Base-by-base conservation (phyloP, 2,329 filamentous ascomycete genomes). In the Penicillium capsulatum region DNA sequence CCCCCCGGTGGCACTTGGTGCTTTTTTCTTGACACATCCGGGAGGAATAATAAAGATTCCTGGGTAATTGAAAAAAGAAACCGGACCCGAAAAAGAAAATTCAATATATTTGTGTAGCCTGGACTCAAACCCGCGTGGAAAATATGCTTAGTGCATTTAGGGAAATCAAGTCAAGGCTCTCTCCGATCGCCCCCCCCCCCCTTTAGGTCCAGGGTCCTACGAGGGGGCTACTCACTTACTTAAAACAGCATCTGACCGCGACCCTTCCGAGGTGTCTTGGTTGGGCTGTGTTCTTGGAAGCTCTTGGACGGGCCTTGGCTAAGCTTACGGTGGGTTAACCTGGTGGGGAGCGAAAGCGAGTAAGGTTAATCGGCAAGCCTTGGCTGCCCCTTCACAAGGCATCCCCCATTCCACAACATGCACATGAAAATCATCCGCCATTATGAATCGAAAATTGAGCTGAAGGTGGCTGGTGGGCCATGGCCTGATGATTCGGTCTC, bases 251-350 rank as follows among this genome's bases (percentile, higher is more conserved):
- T 26, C 5, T 17, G 13, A 8, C 13, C 7, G 35, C 35, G 27
- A 37, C 19, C 33, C 10, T 35, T 15, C 33, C 20, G 10, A 5
- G n/a, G n/a, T n/a, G n/a, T n/a, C n/a, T n/a, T n/a, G n/a, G n/a
- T n/a, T n/a, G n/a, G 17, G 20, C 26, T 28, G 22, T 26, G 15
- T 35, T 38, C 46, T 47, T 49, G 48, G 45, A 44, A 42, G 38
- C 38, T 48, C 48, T 51, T 51, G 44, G 42, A 33, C 36, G 17
- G 42, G 45, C 42, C 47, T 50, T 48, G 49, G 44, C 47, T 51
- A 44, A 51, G 35, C 50, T 52, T 52, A 53, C 51, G 50, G 44
- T 44, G 44, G 39, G 40, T 47, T 51, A 30, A 34, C 30, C 40
- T 47, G 33, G 37, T 42, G 41, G 42, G 36, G 34, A 36, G 31